These are phyloP conservation scores for Hygrocybe punicea DNA, from an alignment of 768 basidiomycete species.

Conservation along the genomic window DNA sequence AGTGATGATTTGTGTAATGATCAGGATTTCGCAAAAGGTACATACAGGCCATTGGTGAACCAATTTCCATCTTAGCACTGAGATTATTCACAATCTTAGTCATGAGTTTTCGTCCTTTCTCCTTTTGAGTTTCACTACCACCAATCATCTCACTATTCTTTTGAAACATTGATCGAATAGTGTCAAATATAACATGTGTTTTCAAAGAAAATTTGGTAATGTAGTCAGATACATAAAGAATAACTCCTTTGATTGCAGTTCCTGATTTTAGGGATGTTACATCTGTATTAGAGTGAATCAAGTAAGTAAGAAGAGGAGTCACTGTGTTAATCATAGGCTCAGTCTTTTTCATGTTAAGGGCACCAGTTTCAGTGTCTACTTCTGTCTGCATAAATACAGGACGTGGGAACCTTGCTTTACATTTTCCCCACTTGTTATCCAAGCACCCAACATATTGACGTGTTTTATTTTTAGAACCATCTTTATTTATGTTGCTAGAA, in stretches of 20 bases:
- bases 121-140: too few relatives aligned
- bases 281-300: too few relatives aligned
- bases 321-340: slow-evolving; percentile 14
- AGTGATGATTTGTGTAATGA: background rate
- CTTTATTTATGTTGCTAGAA: too few relatives aligned
- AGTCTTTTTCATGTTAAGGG: slow-evolving; percentile 25
- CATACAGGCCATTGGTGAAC: too few relatives aligned
- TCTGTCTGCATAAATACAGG: slow-evolving; percentile 13
- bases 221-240: slow-evolving; percentile 30
- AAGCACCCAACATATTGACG: slow-evolving; percentile 18
- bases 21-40: too few relatives aligned
- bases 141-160: too few relatives aligned
- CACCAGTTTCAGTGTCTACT: slow-evolving; percentile 26
- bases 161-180: too few relatives aligned
- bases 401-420: slow-evolving; percentile 35
- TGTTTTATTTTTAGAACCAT: slow-evolving; percentile 23
- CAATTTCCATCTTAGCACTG: too few relatives aligned
- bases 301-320: background rate
- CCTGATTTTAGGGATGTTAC: too few relatives aligned
- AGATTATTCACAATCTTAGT: too few relatives aligned
- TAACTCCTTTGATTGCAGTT: background rate
- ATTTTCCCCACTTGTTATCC: slow-evolving; percentile 25
- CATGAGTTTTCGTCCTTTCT: too few relatives aligned
- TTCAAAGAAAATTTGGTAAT: slow-evolving; percentile 25
- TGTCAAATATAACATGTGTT: too few relatives aligned